phyloP scores from a whole-genome alignment of 257 asterid genomes.

The Solanum okadae region DNA sequence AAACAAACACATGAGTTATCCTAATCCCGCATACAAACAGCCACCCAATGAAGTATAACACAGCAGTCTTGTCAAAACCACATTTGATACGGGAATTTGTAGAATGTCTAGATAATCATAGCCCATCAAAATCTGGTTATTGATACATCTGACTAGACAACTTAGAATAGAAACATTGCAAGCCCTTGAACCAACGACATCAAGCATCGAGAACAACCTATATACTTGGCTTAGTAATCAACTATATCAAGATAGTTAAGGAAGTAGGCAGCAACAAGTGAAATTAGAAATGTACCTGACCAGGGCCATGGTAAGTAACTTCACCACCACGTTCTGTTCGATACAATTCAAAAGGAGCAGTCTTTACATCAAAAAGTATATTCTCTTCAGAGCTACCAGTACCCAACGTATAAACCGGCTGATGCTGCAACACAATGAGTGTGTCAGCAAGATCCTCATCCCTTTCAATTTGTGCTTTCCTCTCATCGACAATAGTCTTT shows the following conservation, averaged over 20 bases:
- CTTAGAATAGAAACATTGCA: not conserved
- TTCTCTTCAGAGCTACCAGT: conserved; percentile 57
- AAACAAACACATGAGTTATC: not conserved
- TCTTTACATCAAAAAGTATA: conserved; percentile 50
- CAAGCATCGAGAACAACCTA: not conserved
- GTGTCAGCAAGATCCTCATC: conserved; percentile 54
- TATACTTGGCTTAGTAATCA: not conserved
- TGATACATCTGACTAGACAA: not conserved
- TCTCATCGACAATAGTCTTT: conserved; percentile 53
- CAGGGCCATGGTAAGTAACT: conserved; percentile 97
- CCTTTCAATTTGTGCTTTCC: conserved; percentile 20
- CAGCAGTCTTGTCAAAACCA: not conserved
- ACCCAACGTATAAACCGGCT: conserved; percentile 87
- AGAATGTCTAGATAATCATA: not conserved
- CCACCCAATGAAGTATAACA: not conserved
- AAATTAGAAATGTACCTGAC: conserved; percentile 47
- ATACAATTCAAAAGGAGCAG: conserved; percentile 55
- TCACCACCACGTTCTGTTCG: conserved; percentile 93
- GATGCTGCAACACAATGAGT: conserved; percentile 71
- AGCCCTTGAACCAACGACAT: not conserved
- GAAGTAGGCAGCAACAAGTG: not conserved
- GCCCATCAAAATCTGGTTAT: not conserved
- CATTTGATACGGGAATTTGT: not conserved
- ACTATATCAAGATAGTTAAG: not conserved
- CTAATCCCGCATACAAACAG: not conserved